phyloP scores from a whole-genome alignment of 306 rosid genomes.

The Cucurbita pepo region DNA sequence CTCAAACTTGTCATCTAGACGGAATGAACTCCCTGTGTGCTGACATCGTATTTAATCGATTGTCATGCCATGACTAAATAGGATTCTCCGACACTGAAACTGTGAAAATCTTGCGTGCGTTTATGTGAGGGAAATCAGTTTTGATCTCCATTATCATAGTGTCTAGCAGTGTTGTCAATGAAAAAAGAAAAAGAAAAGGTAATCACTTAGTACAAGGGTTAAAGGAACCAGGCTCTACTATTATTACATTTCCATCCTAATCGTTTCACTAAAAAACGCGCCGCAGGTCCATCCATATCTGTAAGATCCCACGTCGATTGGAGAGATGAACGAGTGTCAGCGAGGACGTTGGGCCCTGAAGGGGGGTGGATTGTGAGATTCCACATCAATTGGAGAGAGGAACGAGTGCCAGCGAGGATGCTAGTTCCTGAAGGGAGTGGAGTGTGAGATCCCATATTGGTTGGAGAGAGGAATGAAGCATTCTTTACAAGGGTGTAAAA shows the following conservation, averaged over 20 bases:
- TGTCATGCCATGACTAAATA: background rate
- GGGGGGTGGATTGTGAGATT: too few relatives aligned
- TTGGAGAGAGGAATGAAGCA: too few relatives aligned
- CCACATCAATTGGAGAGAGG: too few relatives aligned
- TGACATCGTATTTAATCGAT: background rate
- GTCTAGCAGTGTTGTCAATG: background rate
- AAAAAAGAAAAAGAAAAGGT: too few relatives aligned
- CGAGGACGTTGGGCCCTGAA: too few relatives aligned
- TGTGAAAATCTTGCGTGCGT: background rate
- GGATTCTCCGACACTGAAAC: background rate
- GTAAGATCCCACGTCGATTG: too few relatives aligned
- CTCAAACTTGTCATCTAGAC: too few relatives aligned
- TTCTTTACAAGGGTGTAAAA: too few relatives aligned
- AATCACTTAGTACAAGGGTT: background rate
- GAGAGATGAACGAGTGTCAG: too few relatives aligned
- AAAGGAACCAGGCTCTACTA: background rate
- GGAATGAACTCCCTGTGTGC: background rate
- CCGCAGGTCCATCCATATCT: background rate
- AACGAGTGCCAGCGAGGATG: too few relatives aligned
- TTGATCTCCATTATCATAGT: background rate
- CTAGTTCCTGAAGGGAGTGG: too few relatives aligned
- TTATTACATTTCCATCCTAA: background rate
- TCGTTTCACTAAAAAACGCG: background rate
- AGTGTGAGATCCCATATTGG: too few relatives aligned
- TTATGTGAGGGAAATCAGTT: background rate